phyloP scores from a whole-genome alignment of 1,284 basidiomycete species.

The Leccinum huronense region DNA sequence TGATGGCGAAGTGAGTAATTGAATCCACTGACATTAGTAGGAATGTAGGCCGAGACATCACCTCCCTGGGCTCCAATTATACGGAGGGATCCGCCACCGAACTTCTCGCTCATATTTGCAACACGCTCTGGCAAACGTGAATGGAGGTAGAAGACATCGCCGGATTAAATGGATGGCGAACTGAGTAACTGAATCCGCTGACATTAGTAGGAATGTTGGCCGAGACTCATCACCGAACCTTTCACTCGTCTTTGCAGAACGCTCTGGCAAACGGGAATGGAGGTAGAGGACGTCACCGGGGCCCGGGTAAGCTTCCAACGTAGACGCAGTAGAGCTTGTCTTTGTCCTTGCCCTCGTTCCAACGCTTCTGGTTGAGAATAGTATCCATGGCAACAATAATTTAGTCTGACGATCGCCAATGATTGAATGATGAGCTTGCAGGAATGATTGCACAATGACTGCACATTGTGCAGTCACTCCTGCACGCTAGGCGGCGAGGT shows the following conservation, averaged over 20 bases:
- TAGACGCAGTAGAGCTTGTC: conserved; percentile 23
- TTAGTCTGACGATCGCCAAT: no score
- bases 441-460: no score
- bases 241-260: no score
- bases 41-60: conserved; percentile 99
- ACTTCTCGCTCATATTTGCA: conserved; percentile 99
- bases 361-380: conserved; percentile 70
- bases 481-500: no score
- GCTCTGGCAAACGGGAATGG: conserved; percentile 97
- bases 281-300: conserved; percentile 99
- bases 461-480: no score
- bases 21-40: conserved; percentile 63
- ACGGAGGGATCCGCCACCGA: conserved; percentile 96
- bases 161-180: conserved; percentile 40
- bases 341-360: conserved; percentile 98
- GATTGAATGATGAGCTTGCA: no score
- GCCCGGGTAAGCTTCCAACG: conserved; percentile 74
- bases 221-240: no score
- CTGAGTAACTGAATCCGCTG: no score
- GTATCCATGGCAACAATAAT: no score
- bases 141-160: conserved; percentile 99
- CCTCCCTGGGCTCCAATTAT: conserved; percentile 99
- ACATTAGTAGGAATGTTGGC: no score
- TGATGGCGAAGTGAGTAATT: neutral
- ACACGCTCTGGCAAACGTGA: conserved; percentile 99